Evolutionary conservation across 2,329 filamentous ascomycete species (phyloP).

Genomic region (Seiridium cupressi): DNA sequence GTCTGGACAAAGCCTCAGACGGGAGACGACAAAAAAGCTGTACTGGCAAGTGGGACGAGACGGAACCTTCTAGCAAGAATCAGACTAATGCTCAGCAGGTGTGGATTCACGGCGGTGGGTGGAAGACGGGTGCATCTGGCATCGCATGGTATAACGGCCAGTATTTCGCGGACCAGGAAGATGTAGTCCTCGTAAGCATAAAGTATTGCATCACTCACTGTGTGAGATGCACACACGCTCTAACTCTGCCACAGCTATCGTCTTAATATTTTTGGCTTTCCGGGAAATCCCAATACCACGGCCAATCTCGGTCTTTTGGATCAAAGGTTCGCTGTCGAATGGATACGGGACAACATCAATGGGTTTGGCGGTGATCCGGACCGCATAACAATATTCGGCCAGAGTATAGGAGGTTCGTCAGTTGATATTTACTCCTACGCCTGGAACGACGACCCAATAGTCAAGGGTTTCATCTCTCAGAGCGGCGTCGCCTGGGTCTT

Average conservation of each 20-base stretch:
- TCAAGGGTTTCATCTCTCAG: slow-evolving; percentile 1
- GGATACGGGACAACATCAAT: slow-evolving; percentile 44
- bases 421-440: slow-evolving; percentile 5
- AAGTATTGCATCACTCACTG: neutral
- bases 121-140: neutral
- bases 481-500: neutral
- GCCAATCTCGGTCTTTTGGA: slow-evolving; percentile 36
- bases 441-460: slow-evolving; percentile 3
- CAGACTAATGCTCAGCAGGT: neutral
- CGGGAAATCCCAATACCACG: slow-evolving; percentile 33
- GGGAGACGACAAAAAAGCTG: neutral
- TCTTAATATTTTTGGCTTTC: slow-evolving; percentile 9
- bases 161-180: slow-evolving; percentile 4
- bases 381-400: slow-evolving; percentile 20
- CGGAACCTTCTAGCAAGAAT: neutral
- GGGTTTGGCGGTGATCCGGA: slow-evolving; percentile 30
- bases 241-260: neutral
- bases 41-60: neutral
- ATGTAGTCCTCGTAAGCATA: slow-evolving; percentile 1
- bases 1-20: slow-evolving; percentile 29
- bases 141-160: slow-evolving; percentile 5
- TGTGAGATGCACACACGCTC: neutral
- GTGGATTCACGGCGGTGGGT: slow-evolving; percentile 2
- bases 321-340: slow-evolving; percentile 55
- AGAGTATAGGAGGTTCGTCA: neutral